These are phyloP conservation scores for Backusella westeae DNA, from an alignment of 192 early-diverging fungal genomes.

Conservation along the genomic window DNA sequence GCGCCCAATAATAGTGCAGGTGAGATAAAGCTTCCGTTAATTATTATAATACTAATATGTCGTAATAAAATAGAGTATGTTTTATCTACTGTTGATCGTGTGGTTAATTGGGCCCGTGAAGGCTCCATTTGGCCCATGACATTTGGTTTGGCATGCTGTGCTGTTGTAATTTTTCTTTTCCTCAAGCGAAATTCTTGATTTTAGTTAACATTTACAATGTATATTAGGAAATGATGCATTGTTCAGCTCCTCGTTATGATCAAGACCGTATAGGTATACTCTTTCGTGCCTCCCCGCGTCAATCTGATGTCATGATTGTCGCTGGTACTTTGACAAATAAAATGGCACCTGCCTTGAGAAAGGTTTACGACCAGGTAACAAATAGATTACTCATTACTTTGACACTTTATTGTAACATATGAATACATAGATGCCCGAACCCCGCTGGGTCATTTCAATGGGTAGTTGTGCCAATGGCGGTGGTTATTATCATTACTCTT, in stretches of 20 bases:
- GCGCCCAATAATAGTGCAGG: constrained; percentile 38
- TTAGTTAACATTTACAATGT: background rate
- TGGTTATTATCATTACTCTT: constrained; percentile 99
- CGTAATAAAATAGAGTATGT: constrained; percentile 62
- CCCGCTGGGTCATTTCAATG: constrained; percentile 98
- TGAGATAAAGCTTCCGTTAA: background rate
- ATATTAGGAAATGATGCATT: constrained; percentile 95
- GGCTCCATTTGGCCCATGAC: constrained; percentile 89
- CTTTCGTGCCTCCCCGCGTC: constrained; percentile 94
- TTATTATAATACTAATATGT: background rate
- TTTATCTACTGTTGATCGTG: constrained; percentile 86
- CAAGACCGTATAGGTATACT: constrained; percentile 97
- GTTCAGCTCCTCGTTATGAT: constrained; percentile 94
- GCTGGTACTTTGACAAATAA: constrained; percentile 98
- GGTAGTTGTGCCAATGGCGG: constrained; percentile 96
- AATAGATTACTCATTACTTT: background rate
- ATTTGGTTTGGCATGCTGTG: constrained; percentile 93
- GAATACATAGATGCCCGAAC: constrained; percentile 79
- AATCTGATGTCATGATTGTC: constrained; percentile 99
- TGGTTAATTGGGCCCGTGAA: constrained; percentile 92
- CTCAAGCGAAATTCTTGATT: background rate
- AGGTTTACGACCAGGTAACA: constrained; percentile 59
- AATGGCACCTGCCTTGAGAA: constrained; percentile 86
- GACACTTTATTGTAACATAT: background rate
- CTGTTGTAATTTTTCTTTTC: constrained; percentile 46